phyloP scores from a whole-genome alignment of 129 eudicot genomes.

The Pittosporum tobira region DNA sequence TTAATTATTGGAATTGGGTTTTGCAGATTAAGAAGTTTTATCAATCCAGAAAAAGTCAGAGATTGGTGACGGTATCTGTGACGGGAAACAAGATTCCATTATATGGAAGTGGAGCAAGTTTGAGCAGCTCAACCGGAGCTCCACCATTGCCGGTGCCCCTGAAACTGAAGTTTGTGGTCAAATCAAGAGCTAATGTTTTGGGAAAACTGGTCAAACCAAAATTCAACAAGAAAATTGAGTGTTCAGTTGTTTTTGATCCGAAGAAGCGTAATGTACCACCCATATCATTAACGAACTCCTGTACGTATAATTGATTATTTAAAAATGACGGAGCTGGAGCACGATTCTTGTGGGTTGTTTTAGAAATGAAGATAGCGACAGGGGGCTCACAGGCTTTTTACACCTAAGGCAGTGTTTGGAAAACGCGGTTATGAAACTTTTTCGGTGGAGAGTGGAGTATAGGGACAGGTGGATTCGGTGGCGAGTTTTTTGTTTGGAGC shows the following conservation, averaged over 20 bases:
- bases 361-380: slow-evolving; percentile 1
- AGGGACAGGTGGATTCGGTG: no score
- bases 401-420: neutral
- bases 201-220: slow-evolving; percentile 85
- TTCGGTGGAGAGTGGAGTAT: no score
- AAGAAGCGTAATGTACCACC: slow-evolving; percentile 38
- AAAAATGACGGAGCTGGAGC: neutral
- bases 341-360: neutral
- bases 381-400: neutral
- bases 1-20: neutral
- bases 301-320: slow-evolving; percentile 31
- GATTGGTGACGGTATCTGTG: slow-evolving; percentile 34
- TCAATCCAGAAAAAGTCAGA: slow-evolving; percentile 52
- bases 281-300: slow-evolving; percentile 45
- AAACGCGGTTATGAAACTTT: neutral
- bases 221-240: slow-evolving; percentile 48
- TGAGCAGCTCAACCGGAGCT: slow-evolving; percentile 62
- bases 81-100: slow-evolving; percentile 61
- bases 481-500: no score
- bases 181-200: slow-evolving; percentile 75
- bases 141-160: slow-evolving; percentile 61
- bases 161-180: slow-evolving; percentile 47
- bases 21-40: slow-evolving; percentile 70
- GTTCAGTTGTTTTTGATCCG: slow-evolving; percentile 45
- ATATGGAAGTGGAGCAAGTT: slow-evolving; percentile 74